phyloP scores from a whole-genome alignment of 805 yeast genomes.

The Starmerella ratchasimensis region DNA sequence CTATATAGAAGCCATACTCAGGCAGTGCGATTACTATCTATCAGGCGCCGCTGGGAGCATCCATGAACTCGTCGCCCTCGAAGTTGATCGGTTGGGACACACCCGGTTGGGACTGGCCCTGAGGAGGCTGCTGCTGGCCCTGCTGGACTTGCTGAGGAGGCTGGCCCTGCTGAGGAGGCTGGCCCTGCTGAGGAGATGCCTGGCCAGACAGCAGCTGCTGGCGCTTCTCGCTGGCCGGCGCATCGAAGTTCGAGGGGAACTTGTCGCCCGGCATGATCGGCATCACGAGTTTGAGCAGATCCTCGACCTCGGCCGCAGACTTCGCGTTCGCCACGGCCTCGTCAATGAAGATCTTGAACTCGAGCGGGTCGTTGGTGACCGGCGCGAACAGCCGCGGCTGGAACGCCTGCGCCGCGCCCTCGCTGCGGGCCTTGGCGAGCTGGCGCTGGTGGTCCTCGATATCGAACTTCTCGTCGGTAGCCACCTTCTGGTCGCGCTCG shows the following conservation, averaged over 20 bases:
- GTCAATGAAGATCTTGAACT: slow-evolving; percentile 52
- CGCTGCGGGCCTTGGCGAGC: slow-evolving; percentile 56
- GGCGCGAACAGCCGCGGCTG: slow-evolving; percentile 64
- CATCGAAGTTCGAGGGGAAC: slow-evolving; percentile 48
- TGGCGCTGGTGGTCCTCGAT: slow-evolving; percentile 81
- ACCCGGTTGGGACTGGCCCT: background rate
- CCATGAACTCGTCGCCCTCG: slow-evolving; percentile 18
- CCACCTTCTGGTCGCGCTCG: slow-evolving; percentile 59
- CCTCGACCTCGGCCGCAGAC: slow-evolving; percentile 39
- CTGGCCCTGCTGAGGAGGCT: no score
- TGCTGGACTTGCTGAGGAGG: slow-evolving; percentile 5
- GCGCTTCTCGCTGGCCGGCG: slow-evolving; percentile 50
- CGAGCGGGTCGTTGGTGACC: slow-evolving; percentile 33
- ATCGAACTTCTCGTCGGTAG: slow-evolving; percentile 76
- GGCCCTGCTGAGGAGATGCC: background rate
- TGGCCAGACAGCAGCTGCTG: no score
- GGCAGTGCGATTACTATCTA: background rate
- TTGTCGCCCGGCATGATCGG: slow-evolving; percentile 78
- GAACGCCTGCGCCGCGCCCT: slow-evolving; percentile 52
- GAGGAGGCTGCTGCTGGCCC: slow-evolving; percentile 1
- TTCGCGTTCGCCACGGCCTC: slow-evolving; percentile 30
- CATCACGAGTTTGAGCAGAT: slow-evolving; percentile 47
- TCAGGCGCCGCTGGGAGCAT: slow-evolving; percentile 9
- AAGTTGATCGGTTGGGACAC: background rate
- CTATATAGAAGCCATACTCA: no score